Evolutionary conservation across 768 basidiomycete genomes (phyloP).

Genomic region (Polyporus arcularius): DNA sequence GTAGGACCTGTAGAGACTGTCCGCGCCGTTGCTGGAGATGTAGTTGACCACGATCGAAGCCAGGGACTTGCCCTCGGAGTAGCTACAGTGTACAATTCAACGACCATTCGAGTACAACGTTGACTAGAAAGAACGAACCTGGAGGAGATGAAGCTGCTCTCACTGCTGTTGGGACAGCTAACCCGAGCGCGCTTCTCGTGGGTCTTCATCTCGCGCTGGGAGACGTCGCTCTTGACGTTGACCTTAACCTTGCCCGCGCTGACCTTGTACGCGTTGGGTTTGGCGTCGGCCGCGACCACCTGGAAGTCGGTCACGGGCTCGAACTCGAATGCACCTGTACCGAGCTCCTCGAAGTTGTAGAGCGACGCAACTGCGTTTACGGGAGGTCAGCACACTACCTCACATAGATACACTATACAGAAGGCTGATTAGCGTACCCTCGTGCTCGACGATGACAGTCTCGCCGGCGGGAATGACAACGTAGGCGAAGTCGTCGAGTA

Average conservation of each 20-base stretch:
- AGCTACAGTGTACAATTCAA: slow-evolving; percentile 1
- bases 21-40: slow-evolving; percentile 39
- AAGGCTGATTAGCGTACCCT: slow-evolving; percentile 29
- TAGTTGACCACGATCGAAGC: slow-evolving; percentile 37
- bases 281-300: slow-evolving; percentile 25
- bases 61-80: slow-evolving; percentile 43
- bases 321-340: slow-evolving; percentile 43
- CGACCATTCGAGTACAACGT: no score
- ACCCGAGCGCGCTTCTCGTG: slow-evolving; percentile 38
- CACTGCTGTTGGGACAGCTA: slow-evolving; percentile 38
- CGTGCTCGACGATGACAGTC: slow-evolving; percentile 41
- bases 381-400: background rate
- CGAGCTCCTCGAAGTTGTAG: slow-evolving; percentile 43
- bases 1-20: slow-evolving; percentile 43
- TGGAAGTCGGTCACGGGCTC: slow-evolving; percentile 42
- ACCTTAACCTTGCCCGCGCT: slow-evolving; percentile 33
- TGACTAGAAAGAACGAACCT: no score
- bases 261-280: slow-evolving; percentile 32
- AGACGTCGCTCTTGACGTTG: slow-evolving; percentile 38
- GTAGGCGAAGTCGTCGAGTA: slow-evolving; percentile 43
- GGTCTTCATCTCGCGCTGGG: slow-evolving; percentile 32
- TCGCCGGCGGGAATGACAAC: slow-evolving; percentile 42
- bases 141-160: slow-evolving; percentile 41
- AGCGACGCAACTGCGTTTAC: slow-evolving; percentile 38
- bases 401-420: background rate